Base-by-base conservation (phyloP, 495 filamentous ascomycete species). In the Penicillium daleae region DNA sequence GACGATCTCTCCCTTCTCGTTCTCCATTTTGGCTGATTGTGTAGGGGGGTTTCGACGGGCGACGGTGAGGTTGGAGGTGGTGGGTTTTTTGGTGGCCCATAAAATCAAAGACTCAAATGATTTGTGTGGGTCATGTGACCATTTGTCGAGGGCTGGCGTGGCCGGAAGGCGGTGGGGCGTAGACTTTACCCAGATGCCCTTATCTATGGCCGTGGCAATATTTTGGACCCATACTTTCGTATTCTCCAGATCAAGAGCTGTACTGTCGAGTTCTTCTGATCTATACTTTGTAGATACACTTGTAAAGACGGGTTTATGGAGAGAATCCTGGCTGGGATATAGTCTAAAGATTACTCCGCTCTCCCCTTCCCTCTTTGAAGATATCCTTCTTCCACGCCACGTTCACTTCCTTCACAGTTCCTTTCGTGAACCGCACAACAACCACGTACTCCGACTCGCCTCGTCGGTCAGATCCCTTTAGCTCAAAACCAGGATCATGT, bases 1-100 rank as follows among this genome's bases (percentile, higher is more conserved):
- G 81, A 98, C 95, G 83, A 97, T 91, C 78, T 97, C 92, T 86
- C 95, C 94, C 83, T 92, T 92, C 82, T 96, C 92, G 89, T 96
- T 96, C 83, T 96, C 92, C 92, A 96, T 96, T 76, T 82, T 88
- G 77, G 76, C 80, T 78, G 78, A 63, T 77, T 73, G 74, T 68
- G 61, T 68, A 71, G 67, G 67, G 62, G 49, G 64, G 74, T 75
- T 72, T 75, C 71, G 73, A 72, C 74, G 71, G 75, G 73, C 71
- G 75, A 76, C 73, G 76, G 71, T 75, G 74, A 74, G 71, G 70
- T 73, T 73, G 68, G 65, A 73, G 68, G 68, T 69, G 66, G 66
- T 69, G 68, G 68, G 70, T 66, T 66, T 63, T 69, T 69, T 51
- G 62, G 62, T 60, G 59, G 62, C 54, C 57, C 68, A 63, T 68